These are phyloP conservation scores for Lodderomyces jiufengensis DNA, from an alignment of 1,139 yeast genomes.

Conservation along the genomic window DNA sequence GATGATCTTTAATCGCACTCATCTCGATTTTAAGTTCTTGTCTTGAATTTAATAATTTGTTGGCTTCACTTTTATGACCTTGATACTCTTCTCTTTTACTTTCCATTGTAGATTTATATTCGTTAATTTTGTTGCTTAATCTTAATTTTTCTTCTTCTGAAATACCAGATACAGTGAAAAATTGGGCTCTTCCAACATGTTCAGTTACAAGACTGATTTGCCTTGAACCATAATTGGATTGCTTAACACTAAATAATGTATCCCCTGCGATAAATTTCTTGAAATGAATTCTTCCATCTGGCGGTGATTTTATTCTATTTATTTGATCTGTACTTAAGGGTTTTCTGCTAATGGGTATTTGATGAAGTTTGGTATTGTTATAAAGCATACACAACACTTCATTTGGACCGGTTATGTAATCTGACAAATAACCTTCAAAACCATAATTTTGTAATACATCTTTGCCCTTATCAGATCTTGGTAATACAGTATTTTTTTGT, in stretches of 20 bases:
- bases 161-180: constrained; percentile 45
- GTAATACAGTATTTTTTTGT: constrained; percentile 12
- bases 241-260: constrained; percentile 44
- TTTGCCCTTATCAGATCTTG: constrained; percentile 18
- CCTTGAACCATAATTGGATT: constrained; percentile 57
- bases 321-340: constrained; percentile 41
- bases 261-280: constrained; percentile 60
- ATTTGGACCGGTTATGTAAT: constrained; percentile 69
- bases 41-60: constrained; percentile 7
- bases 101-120: constrained; percentile 2
- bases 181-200: constrained; percentile 26
- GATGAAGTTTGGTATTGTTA: constrained; percentile 52
- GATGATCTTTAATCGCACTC: constrained; percentile 14
- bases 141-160: constrained; percentile 29
- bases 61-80: not conserved
- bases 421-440: constrained; percentile 76
- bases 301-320: constrained; percentile 28
- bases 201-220: constrained; percentile 47
- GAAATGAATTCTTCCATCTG: constrained; percentile 29
- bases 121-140: constrained; percentile 14
- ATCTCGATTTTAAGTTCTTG: constrained; percentile 17
- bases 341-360: constrained; percentile 57
- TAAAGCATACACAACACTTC: constrained; percentile 76
- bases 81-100: constrained; percentile 6
- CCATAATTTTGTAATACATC: constrained; percentile 48